Percentiles rank a stretch among this genome's conserved stretches.
Evolutionary conservation across 1,139 yeast species (phyloP).

Genomic region (Yamadazyma conglobata): DNA sequence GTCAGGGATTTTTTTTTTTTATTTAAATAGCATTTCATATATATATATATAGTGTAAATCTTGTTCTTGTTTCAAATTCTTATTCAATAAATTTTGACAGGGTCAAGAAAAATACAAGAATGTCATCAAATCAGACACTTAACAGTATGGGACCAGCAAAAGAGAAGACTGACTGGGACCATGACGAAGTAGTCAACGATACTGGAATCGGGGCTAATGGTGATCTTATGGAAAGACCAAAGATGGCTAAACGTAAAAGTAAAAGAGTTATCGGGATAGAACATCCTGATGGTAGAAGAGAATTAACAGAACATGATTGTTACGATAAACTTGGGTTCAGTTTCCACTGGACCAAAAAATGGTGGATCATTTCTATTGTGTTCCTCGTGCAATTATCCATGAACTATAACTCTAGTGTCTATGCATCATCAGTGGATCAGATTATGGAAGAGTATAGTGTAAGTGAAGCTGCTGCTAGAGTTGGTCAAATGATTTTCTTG

Average conservation of each 20-base stretch:
- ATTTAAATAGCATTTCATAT: too few species aligned
- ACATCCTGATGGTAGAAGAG: constrained; percentile 23
- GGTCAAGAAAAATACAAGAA: too few species aligned
- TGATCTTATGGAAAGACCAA: constrained; percentile 4
- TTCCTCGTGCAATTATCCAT: constrained; percentile 36
- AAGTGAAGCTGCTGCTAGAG: constrained; percentile 27
- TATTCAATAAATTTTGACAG: too few species aligned
- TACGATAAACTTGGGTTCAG: constrained; percentile 29
- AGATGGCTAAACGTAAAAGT: constrained; percentile 8
- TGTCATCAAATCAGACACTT: constrained; percentile 14
- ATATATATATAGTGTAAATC: too few species aligned
- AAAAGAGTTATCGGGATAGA: constrained; percentile 11
- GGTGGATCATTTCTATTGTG: constrained; percentile 29
- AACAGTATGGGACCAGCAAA: constrained; percentile 7
- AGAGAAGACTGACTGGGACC: constrained; percentile 10
- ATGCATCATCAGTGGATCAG: constrained; percentile 26
- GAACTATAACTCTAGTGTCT: constrained; percentile 36
- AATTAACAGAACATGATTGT: constrained; percentile 28
- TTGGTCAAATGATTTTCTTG: constrained; percentile 32
- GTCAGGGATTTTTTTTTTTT: too few species aligned
- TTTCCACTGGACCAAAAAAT: constrained; percentile 27
- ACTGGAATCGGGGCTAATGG: background rate
- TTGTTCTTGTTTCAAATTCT: too few species aligned
- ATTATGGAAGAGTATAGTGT: constrained; percentile 26
- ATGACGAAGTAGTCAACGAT: constrained; percentile 3